A percentile compares a stretch with the other conserved stretches of the same genome.
These are phyloP conservation scores for Coniochaeta pulveracea DNA, from an alignment of 2,329 filamentous ascomycete genomes.

Conservation along the genomic window DNA sequence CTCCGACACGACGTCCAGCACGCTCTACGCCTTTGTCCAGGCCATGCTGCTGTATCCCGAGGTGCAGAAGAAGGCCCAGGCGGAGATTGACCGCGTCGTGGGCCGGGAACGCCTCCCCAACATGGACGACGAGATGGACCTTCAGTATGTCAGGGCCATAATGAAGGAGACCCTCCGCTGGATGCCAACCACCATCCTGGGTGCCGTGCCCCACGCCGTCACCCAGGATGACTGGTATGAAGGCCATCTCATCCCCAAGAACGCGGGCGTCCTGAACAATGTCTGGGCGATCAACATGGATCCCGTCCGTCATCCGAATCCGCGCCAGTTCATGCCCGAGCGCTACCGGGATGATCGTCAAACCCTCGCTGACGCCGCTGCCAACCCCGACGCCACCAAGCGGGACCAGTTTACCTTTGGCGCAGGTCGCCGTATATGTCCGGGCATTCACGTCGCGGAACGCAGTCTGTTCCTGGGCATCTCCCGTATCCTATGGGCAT, in stretches of 20 bases:
- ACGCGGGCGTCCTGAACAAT: constrained; percentile 30
- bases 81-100: constrained; percentile 28
- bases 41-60: constrained; percentile 32
- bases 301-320: constrained; percentile 25
- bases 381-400: constrained; percentile 19
- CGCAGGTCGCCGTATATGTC: constrained; percentile 44
- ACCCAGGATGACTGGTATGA: constrained; percentile 29
- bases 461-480: constrained; percentile 34
- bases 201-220: constrained; percentile 26
- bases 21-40: constrained; percentile 28
- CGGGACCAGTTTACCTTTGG: constrained; percentile 44
- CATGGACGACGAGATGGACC: constrained; percentile 21
- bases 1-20: constrained; percentile 30
- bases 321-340: constrained; percentile 28
- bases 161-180: constrained; percentile 34
- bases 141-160: constrained; percentile 30
- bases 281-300: constrained; percentile 35
- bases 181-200: constrained; percentile 28
- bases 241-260: constrained; percentile 33
- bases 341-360: constrained; percentile 20
- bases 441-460: constrained; percentile 43
- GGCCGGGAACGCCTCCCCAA: constrained; percentile 25
- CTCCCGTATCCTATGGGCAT: constrained; percentile 36
- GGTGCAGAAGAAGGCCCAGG: constrained; percentile 27
- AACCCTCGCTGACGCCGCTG: constrained; percentile 14